Conservation (phyloP, 805 yeast genomes). For the Monosporozyma yasuniensis region DNA sequence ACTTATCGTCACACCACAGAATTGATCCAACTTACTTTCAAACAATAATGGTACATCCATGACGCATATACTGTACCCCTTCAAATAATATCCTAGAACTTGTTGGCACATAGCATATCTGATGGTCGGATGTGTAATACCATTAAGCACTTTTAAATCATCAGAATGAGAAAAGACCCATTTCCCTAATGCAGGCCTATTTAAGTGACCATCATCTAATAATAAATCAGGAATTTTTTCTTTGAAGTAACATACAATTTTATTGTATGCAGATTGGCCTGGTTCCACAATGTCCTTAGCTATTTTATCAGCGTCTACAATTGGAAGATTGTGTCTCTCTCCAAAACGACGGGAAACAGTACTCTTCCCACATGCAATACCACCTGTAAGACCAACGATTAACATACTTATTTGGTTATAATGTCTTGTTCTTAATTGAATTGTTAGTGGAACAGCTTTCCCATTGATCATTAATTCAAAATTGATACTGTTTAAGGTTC, state of each 20-base stretch:
- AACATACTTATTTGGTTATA: slow-evolving; percentile 40
- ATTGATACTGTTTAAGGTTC: background rate
- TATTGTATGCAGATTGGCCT: slow-evolving; percentile 58
- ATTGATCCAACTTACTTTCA: slow-evolving; percentile 60
- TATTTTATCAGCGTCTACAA: slow-evolving; percentile 85
- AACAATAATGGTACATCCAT: slow-evolving; percentile 87
- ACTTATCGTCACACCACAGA: slow-evolving; percentile 65
- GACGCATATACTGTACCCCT: slow-evolving; percentile 51
- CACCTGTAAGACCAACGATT: slow-evolving; percentile 92
- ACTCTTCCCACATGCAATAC: slow-evolving; percentile 94
- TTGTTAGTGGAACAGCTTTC: background rate
- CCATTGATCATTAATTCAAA: background rate
- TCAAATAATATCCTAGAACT: slow-evolving; percentile 48
- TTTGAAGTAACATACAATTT: slow-evolving; percentile 54
- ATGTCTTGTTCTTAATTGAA: background rate
- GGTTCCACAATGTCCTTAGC: slow-evolving; percentile 84
- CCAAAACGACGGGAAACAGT: slow-evolving; percentile 63
- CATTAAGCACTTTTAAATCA: slow-evolving; percentile 53
- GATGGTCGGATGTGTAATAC: slow-evolving; percentile 84
- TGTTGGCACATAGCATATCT: slow-evolving; percentile 49
- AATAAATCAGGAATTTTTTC: slow-evolving; percentile 42
- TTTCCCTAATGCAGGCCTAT: slow-evolving; percentile 67
- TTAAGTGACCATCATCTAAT: slow-evolving; percentile 36
- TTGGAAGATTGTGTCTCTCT: slow-evolving; percentile 42
- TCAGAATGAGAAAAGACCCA: slow-evolving; percentile 64